Evolutionary conservation across 73 alveolate genomes (phyloP), one percentile per base, ranked within the genome.

Genomic region (Effrenium voratum): DNA sequence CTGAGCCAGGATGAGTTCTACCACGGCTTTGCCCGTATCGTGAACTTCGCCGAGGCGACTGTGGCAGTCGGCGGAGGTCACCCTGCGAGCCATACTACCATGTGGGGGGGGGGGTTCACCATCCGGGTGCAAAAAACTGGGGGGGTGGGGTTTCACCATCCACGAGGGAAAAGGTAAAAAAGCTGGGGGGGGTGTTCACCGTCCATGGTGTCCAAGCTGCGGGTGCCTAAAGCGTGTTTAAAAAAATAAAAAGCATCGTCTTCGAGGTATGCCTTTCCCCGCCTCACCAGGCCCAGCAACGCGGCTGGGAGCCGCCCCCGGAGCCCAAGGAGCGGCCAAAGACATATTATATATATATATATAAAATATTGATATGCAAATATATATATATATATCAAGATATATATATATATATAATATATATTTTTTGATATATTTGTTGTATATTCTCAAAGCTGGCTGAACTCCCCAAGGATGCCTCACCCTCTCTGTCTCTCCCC

Each of bases 271-370:
- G 63, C 63, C 26, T 52, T 52, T 52, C 63, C 63, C 19, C 81
- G 12, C 50, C 66, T 77, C 66, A 34, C 52, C 68, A 63, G 95
- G 84, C 95, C n/a, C 44, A 38, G 24, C 84, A 41, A 49, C 95
- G 83, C 32, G 95, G 95, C 63, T 87, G 95, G 95, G 95, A 87
- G 95, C 95, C 95, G 8, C 95, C 95, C 0, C 95, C 95, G 1
- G 95, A 87, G 70, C 95, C 95, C 84, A 87, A 87, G 95, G 95
- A 60, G 13, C 46, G 52, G 4, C 30, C 43, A 5, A 34, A 72
- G n/a, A n/a, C n/a, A n/a, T n/a, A n/a, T n/a, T n/a, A n/a, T n/a
- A n/a, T n/a, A n/a, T n/a, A n/a, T n/a, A n/a, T n/a, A n/a, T n/a
- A n/a, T n/a, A n/a, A n/a, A n/a, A n/a, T n/a, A n/a, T n/a, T n/a